Percentiles rank a stretch among this genome's conserved stretches.
phyloP scores from a whole-genome alignment of 306 rosid genomes.

The Fagus sylvatica region DNA sequence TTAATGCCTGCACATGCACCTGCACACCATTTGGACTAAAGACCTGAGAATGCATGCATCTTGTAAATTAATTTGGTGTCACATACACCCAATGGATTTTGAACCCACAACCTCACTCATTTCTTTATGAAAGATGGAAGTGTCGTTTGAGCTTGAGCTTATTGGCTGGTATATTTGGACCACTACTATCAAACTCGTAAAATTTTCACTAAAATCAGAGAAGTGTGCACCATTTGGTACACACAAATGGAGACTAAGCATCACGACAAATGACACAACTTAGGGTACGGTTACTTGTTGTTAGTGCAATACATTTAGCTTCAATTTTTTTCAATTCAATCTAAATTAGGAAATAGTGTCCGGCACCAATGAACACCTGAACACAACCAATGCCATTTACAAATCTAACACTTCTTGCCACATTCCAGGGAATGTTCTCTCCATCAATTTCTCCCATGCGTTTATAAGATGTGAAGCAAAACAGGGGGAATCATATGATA shows the following conservation, averaged over 20 bases:
- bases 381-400: neutral
- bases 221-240: neutral
- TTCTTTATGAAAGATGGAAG: no score
- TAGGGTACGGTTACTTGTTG: neutral
- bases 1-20: neutral
- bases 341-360: no score
- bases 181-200: no score
- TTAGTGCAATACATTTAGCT: neutral
- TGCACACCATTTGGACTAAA: neutral
- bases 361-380: neutral
- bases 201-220: no score
- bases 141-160: no score
- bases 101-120: no score
- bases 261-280: neutral
- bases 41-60: neutral
- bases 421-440: neutral
- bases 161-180: no score
- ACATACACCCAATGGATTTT: no score
- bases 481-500: neutral
- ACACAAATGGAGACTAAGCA: neutral
- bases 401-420: constrained; percentile 2
- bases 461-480: neutral
- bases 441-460: neutral
- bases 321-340: neutral
- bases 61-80: neutral